These are phyloP conservation scores for Colletotrichum tropicicola DNA, from an alignment of 2,329 filamentous ascomycete genomes.

Conservation along the genomic window DNA sequence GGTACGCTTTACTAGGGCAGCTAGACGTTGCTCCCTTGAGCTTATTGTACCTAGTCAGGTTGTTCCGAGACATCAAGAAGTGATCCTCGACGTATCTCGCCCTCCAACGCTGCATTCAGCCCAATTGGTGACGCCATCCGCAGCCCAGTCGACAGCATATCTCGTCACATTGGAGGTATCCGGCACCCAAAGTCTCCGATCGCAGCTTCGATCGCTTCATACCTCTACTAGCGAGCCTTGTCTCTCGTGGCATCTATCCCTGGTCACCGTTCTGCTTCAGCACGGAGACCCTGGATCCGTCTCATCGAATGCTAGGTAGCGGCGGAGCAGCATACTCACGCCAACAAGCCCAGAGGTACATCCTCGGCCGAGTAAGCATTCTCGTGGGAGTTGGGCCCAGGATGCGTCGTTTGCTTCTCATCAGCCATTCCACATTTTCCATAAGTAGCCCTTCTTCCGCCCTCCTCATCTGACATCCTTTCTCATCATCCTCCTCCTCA, in stretches of 20 bases:
- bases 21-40: background rate
- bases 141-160: background rate
- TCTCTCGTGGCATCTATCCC: background rate
- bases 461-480: background rate
- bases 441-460: constrained; percentile 14
- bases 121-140: background rate
- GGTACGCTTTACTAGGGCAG: too few species aligned
- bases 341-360: background rate
- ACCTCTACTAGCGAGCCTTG: background rate
- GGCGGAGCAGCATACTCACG: background rate
- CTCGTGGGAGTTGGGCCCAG: background rate
- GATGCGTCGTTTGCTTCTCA: background rate
- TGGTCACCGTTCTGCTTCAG: constrained; percentile 6
- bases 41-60: background rate
- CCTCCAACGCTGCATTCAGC: background rate
- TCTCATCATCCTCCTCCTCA: constrained; percentile 5
- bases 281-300: background rate
- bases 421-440: background rate
- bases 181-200: background rate
- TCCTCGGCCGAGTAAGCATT: background rate
- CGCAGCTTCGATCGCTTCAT: background rate
- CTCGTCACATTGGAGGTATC: too few species aligned
- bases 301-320: background rate
- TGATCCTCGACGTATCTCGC: background rate
- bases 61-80: constrained; percentile 5